Evolutionary conservation across 768 basidiomycete genomes (phyloP), one percentile per base, ranked within the genome.

Genomic region (Tricholoma sp.): DNA sequence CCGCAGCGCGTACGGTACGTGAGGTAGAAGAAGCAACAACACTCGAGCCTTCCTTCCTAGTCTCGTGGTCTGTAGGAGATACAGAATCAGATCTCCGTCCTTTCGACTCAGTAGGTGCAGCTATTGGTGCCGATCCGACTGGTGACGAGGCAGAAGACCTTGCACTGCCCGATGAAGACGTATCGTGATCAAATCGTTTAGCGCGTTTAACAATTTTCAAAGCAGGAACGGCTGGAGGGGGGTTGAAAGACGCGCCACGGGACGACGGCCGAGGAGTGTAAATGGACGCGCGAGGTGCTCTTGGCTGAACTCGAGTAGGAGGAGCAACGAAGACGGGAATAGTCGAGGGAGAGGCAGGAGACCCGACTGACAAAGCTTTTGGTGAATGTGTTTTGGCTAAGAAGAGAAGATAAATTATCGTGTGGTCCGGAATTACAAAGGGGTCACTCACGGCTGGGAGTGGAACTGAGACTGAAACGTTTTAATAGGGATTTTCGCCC

Each of bases 151-250:
- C 58, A 29, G 57, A 50, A 15, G 58, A 58, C 45, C 52, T 51
- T 4, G 54, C 20, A 31, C 52, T 64, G 17, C 57, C 58, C 8
- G 58, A 49, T 34, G 64, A 61, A 3, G 59, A 52, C 33, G 62
- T 65, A 44, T 59, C 58, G 53, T 66, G 62, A 36, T 48, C 60
- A 24, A 52, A 34, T 42, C 52, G 49, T 48, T 66, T 68, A 17
- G 63, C 60, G 47, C 78, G 70, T 59, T 81, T 82, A 28, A 81
- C 73, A n/a, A 81, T 79, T 32, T 72, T 75, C 37, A 81, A 64
- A 44, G 75, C 81, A 49, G 75, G 74, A 20, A 80, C 67, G 1
- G 74, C 70, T 39, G 68, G 69, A 5, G 75, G 76, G 41, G 69
- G 73, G 1, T 49, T 49, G 37, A 60, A 57, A 32, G 62, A 52